Evolutionary conservation across 2,329 filamentous ascomycete genomes (phyloP).

Genomic region (Penicillium sp.): DNA sequence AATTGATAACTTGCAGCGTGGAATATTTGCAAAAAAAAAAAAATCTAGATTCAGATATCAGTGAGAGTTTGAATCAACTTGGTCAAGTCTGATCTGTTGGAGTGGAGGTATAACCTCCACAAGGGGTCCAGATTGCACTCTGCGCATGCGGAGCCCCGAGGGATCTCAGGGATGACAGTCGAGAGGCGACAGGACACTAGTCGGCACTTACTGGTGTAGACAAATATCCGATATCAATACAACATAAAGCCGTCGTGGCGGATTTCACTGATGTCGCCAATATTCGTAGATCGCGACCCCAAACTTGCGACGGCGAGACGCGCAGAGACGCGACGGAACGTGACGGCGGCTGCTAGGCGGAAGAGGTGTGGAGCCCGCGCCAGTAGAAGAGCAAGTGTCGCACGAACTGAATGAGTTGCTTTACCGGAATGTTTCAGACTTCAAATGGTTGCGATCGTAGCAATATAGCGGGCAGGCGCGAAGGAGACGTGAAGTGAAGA

Average conservation of each 20-base stretch:
- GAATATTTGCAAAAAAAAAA: neutral
- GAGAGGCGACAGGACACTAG: neutral
- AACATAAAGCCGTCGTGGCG: neutral
- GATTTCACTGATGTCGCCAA: neutral
- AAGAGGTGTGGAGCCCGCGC: constrained; percentile 17
- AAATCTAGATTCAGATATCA: neutral
- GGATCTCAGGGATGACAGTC: neutral
- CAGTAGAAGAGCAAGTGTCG: neutral
- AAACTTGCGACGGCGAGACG: constrained; percentile 16
- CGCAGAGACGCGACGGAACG: constrained; percentile 30
- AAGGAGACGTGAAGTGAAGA: neutral
- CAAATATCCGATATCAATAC: neutral
- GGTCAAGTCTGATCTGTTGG: neutral
- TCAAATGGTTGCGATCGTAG: neutral
- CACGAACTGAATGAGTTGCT: neutral
- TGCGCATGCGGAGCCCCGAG: neutral
- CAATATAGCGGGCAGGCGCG: neutral
- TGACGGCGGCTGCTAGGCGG: constrained; percentile 14
- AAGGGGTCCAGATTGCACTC: neutral
- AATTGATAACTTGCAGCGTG: neutral
- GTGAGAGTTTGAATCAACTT: neutral
- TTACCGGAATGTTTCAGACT: neutral
- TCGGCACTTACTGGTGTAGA: neutral
- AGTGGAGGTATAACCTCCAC: constrained; percentile 2
- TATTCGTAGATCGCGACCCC: constrained; percentile 18